Percentiles rank a stretch among this genome's conserved stretches.
Evolutionary conservation across 805 yeast genomes (phyloP).

Genomic region (Monosporozyma servazzii): DNA sequence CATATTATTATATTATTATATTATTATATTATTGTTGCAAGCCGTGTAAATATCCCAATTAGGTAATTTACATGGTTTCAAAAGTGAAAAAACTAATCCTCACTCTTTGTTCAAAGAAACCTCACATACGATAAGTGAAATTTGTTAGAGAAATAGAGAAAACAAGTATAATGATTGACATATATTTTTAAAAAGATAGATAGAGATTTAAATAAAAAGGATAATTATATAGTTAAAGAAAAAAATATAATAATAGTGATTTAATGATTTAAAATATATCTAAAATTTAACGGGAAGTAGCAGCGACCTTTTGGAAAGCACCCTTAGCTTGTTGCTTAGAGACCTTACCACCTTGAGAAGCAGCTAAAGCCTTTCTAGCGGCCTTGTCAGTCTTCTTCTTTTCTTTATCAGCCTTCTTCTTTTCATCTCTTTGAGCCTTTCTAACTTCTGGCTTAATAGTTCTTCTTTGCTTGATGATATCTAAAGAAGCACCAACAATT

Average conservation of each 20-base stretch:
- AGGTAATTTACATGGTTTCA: constrained; percentile 4
- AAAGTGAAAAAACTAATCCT: neutral
- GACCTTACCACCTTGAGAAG: constrained; percentile 65
- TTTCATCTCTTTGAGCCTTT: constrained; percentile 93
- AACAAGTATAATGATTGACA: constrained; percentile 2
- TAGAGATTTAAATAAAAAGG: neutral
- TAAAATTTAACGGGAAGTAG: constrained; percentile 81
- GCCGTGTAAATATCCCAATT: constrained; percentile 2
- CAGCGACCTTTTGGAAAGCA: constrained; percentile 93
- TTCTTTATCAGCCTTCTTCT: constrained; percentile 74
- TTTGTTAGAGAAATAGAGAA: neutral
- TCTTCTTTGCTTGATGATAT: constrained; percentile 97
- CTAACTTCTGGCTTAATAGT: constrained; percentile 91
- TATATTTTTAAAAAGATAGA: constrained; percentile 1
- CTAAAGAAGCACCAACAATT: constrained; percentile 98
- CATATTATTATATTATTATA: too few relatives aligned
- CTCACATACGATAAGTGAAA: too few relatives aligned
- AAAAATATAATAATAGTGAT: neutral
- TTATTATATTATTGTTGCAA: constrained; percentile 1
- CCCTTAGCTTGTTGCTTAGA: constrained; percentile 97
- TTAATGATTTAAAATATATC: neutral
- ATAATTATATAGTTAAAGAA: neutral
- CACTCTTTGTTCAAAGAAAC: too few relatives aligned
- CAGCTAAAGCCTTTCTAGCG: constrained; percentile 85
- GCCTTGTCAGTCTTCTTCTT: constrained; percentile 87